phyloP scores from a whole-genome alignment of 2,329 filamentous ascomycete genomes.

The Trichoderma sp. region DNA sequence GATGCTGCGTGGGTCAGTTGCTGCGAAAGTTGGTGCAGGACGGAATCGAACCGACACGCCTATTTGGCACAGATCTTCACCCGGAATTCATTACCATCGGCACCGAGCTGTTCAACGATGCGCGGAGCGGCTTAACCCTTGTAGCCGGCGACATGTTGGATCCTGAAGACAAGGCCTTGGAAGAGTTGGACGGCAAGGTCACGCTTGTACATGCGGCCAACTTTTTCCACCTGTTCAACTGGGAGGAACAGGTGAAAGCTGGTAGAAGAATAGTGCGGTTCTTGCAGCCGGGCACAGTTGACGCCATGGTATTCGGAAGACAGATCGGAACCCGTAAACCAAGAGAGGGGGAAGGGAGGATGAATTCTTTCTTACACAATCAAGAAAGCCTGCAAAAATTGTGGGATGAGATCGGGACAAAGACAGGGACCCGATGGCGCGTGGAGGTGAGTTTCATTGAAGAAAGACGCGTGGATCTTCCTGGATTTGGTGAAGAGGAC shows the following conservation, averaged over 20 bases:
- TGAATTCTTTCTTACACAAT: neutral
- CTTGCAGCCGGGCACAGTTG: neutral
- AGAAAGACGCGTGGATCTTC: neutral
- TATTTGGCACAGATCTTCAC: slow-evolving; percentile 12
- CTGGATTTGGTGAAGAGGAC: slow-evolving; percentile 7
- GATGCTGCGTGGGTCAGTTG: slow-evolving; percentile 2
- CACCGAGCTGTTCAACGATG: slow-evolving; percentile 3
- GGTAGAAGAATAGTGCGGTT: slow-evolving; percentile 4
- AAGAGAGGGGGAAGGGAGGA: neutral
- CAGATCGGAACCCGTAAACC: neutral
- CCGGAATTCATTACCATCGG: neutral
- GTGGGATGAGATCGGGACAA: slow-evolving; percentile 2
- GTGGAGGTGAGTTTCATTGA: neutral
- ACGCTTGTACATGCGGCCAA: slow-evolving; percentile 7
- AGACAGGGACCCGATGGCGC: neutral
- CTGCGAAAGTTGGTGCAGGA: slow-evolving; percentile 3
- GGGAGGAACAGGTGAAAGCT: slow-evolving; percentile 7
- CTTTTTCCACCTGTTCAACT: slow-evolving; percentile 17
- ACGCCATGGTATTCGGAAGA: slow-evolving; percentile 10
- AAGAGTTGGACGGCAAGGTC: neutral
- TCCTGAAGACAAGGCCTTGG: neutral
- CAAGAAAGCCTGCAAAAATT: slow-evolving; percentile 6
- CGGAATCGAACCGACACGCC: neutral
- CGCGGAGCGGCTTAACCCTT: neutral
- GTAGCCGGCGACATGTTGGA: slow-evolving; percentile 2